These are phyloP conservation scores for Mariannaea sp. DNA, from an alignment of 2,329 filamentous ascomycete genomes.

Conservation along the genomic window DNA sequence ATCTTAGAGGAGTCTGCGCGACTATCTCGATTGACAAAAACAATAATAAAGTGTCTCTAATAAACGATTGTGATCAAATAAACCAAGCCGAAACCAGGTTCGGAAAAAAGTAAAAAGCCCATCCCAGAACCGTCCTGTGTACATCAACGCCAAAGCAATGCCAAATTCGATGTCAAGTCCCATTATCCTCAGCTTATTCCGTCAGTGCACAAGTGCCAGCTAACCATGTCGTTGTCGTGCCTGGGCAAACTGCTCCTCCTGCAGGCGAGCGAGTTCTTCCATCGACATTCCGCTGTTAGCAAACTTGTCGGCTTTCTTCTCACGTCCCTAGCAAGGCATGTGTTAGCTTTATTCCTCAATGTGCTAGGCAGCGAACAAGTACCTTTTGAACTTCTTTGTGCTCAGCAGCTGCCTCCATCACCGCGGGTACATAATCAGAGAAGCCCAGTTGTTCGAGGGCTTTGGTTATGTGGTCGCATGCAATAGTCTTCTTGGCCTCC, in stretches of 20 bases:
- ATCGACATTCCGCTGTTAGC: conserved; percentile 91
- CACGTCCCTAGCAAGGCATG: conserved; percentile 68
- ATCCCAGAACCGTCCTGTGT: no score
- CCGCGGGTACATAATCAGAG: conserved; percentile 85
- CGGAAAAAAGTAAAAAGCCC: no score
- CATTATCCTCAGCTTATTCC: conserved; percentile 20
- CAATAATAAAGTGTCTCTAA: conserved; percentile 22
- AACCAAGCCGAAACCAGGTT: no score
- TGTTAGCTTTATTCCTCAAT: conserved; percentile 53
- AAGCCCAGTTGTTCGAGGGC: conserved; percentile 93
- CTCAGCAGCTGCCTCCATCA: conserved; percentile 83
- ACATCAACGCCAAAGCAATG: conserved; percentile 44
- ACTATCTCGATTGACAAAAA: neutral
- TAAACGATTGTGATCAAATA: conserved; percentile 28
- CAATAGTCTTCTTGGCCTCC: conserved; percentile 98
- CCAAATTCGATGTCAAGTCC: conserved; percentile 24
- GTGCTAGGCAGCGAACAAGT: conserved; percentile 31
- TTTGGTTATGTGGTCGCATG: conserved; percentile 95
- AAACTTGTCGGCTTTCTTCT: conserved; percentile 97
- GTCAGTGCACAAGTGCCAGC: conserved; percentile 6
- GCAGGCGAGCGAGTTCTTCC: conserved; percentile 85
- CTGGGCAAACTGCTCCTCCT: conserved; percentile 88
- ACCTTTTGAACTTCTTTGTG: conserved; percentile 95
- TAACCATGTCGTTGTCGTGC: conserved; percentile 55
- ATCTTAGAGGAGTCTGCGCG: neutral